Conservation (phyloP, 805 yeast species). For the Ogataea degrootiae region DNA sequence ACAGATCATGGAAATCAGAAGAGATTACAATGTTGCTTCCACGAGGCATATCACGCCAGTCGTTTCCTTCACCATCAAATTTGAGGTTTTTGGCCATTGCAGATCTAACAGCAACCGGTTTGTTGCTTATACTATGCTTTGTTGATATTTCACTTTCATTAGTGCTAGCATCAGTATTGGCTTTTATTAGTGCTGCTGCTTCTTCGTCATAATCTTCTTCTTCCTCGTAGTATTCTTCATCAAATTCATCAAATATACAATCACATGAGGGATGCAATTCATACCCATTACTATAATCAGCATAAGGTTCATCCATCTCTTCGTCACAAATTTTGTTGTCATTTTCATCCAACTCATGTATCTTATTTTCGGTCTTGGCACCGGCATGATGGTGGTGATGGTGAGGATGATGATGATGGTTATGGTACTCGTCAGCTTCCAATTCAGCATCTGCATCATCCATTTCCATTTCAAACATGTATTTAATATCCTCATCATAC, state of each 20-base stretch:
- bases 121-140: background rate
- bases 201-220: constrained; percentile 11
- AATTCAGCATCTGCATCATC: constrained; percentile 24
- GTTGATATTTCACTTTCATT: background rate
- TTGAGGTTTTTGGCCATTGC: constrained; percentile 32
- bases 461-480: constrained; percentile 31
- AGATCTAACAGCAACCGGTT: constrained; percentile 31
- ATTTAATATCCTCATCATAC: constrained; percentile 53
- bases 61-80: constrained; percentile 57
- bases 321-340: constrained; percentile 8
- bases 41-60: constrained; percentile 70
- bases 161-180: background rate
- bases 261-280: constrained; percentile 35
- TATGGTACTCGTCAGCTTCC: constrained; percentile 22
- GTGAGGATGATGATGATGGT: constrained; percentile 5
- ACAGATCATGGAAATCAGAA: constrained; percentile 18
- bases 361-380: constrained; percentile 15
- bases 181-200: constrained; percentile 9
- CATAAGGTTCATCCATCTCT: constrained; percentile 20
- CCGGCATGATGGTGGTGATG: constrained; percentile 5
- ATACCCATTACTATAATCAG: constrained; percentile 15
- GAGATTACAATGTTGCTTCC: constrained; percentile 44
- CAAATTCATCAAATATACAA: constrained; percentile 28
- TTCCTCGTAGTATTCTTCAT: constrained; percentile 14
- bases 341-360: constrained; percentile 11